phyloP scores from a whole-genome alignment of 2,329 filamentous ascomycete species.

The Aspergillus terreus region DNA sequence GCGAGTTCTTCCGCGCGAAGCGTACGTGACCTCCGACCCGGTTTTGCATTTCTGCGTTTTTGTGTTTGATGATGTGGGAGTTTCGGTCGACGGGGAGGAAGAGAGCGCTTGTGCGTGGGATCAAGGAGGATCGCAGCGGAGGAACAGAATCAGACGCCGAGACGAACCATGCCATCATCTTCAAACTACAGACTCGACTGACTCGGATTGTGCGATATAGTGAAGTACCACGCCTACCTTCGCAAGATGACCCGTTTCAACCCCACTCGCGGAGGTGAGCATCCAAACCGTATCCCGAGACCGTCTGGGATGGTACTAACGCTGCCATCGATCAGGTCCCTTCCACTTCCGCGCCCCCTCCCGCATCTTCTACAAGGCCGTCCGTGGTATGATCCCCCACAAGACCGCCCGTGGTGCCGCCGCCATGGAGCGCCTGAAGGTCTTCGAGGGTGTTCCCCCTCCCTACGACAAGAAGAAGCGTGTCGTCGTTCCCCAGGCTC shows the following conservation, averaged over 20 bases:
- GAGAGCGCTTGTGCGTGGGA: not conserved
- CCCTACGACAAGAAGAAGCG: constrained; percentile 99
- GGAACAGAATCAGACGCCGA: constrained; percentile 4
- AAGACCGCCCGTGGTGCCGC: constrained; percentile 98
- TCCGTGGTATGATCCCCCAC: constrained; percentile 99
- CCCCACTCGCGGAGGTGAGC: constrained; percentile 93
- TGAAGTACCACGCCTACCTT: constrained; percentile 99
- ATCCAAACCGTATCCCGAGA: constrained; percentile 1
- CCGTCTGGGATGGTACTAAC: not conserved
- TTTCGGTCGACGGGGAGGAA: not conserved
- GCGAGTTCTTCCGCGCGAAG: constrained; percentile 99
- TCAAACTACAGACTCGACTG: constrained; percentile 35
- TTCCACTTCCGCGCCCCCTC: constrained; percentile 99
- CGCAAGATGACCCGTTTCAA: constrained; percentile 99
- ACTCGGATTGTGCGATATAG: constrained; percentile 55
- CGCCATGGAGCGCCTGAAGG: constrained; percentile 97
- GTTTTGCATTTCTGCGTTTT: constrained; percentile 10
- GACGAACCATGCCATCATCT: not conserved
- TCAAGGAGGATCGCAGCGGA: constrained; percentile 5
- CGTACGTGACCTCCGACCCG: constrained; percentile 67
- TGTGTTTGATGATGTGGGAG: constrained; percentile 6
- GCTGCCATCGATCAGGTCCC: constrained; percentile 62
- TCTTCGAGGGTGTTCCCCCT: constrained; percentile 98
- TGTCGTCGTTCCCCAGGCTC: constrained; percentile 97
- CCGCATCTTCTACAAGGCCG: constrained; percentile 99